Evolutionary conservation across 352 stramenopile species (phyloP).

Genomic region (Globisporangium abappressorium): DNA sequence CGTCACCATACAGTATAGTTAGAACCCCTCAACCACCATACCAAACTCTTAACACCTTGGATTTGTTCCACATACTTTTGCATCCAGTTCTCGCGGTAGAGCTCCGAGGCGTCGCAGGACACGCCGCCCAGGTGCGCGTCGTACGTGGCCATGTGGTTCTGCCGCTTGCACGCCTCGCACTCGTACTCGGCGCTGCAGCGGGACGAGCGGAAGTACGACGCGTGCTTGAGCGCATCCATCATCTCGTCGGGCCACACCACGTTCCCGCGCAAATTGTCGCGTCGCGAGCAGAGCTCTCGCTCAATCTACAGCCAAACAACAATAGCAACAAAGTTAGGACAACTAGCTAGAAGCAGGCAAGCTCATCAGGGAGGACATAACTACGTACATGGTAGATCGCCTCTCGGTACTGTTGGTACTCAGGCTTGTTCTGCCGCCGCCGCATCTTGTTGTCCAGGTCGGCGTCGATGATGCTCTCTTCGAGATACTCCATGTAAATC

Average conservation of each 20-base stretch:
- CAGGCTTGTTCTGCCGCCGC: conserved; percentile 24
- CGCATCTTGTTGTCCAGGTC: conserved; percentile 63
- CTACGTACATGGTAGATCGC: conserved; percentile 58
- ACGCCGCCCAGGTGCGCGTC: conserved; percentile 58
- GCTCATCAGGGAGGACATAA: background rate
- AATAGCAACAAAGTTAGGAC: background rate
- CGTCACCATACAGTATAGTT: too few relatives aligned
- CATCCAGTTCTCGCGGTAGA: conserved; percentile 75
- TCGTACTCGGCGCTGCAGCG: conserved; percentile 33
- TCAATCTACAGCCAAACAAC: conserved; percentile 49
- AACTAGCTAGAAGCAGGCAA: background rate
- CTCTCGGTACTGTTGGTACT: conserved; percentile 53
- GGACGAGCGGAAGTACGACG: conserved; percentile 37
- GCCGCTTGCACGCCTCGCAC: conserved; percentile 76
- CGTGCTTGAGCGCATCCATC: conserved; percentile 45
- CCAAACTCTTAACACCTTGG: too few relatives aligned
- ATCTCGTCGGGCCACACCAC: conserved; percentile 72
- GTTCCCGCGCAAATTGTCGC: conserved; percentile 61
- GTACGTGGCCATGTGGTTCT: conserved; percentile 59
- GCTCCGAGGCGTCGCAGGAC: conserved; percentile 52
- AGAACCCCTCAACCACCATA: too few relatives aligned
- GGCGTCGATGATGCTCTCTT: conserved; percentile 62
- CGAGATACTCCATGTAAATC: conserved; percentile 83
- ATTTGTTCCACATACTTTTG: conserved; percentile 22
- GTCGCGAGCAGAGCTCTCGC: conserved; percentile 62